Base-by-base conservation (phyloP, 176 grass and related monocot genomes). In the Triticum timopheevii region DNA sequence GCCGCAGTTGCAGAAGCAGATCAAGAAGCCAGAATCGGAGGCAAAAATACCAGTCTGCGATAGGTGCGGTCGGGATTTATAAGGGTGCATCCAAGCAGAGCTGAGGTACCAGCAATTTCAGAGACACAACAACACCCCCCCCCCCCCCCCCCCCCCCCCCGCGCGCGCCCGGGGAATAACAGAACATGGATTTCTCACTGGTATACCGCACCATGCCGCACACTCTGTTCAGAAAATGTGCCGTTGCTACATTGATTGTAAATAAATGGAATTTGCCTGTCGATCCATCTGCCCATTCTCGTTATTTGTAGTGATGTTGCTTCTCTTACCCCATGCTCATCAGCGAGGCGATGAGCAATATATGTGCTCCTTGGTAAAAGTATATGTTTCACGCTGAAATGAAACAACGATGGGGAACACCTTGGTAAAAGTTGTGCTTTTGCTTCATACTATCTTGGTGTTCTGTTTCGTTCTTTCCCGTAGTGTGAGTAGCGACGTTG, bases 1-100 rank as follows among this genome's bases (percentile, higher is more conserved):
- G 77, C 94, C 92, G 24, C 87, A 93, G 52, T 6, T 98, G 84
- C 90, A 90, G 88, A 86, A 90, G 34, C 84, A 92, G 58, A 92
- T 87, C 71, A 90, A 91, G n/a, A 94, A 85, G 81, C 71, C 84
- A 82, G 90, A 96, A 76, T 74, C 70, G 16, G 78, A 73, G 10
- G 64, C 85, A 80, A 82, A 76, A 24, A 88, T 79, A 78, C 80
- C 91, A 62, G 58, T 70, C 10, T 98, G 97, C 13, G 88, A 96
- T 64, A 92, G 92, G 87, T 95, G 96, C 8, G 92, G 93, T 10
- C 87, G 84, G 65, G 77, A 84, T 71, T 7, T 92, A 62, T 89
- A 87, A 33, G 27, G 74, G 22, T 39, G 38, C 47, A 19, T 73
- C 34, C 3, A 1, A 38, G 23, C 61, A 80, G 10, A 75, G 13